Percentiles rank a stretch among this genome's conserved stretches.
These are phyloP conservation scores for Aspergillus nomiae DNA, from an alignment of 2,329 filamentous ascomycete genomes.

Conservation along the genomic window DNA sequence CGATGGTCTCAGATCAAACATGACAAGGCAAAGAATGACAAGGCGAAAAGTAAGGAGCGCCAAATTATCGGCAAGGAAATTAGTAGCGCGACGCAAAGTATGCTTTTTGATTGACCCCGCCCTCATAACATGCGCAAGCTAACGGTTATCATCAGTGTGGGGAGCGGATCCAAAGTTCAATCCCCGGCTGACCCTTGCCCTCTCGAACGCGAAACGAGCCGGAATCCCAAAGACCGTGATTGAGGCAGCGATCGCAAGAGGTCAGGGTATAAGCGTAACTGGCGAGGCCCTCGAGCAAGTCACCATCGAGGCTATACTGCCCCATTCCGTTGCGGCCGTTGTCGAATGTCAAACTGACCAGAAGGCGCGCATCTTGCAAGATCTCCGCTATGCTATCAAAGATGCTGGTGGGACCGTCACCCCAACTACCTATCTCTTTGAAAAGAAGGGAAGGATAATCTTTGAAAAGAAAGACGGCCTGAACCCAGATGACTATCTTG, in stretches of 20 bases:
- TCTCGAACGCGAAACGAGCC: constrained; percentile 78
- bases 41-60: constrained; percentile 70
- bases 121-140: constrained; percentile 8
- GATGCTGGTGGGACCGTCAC: constrained; percentile 69
- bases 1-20: constrained; percentile 97
- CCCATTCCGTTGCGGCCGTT: constrained; percentile 72
- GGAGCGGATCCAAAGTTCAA: constrained; percentile 75
- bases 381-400: constrained; percentile 72
- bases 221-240: constrained; percentile 83
- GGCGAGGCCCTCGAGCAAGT: constrained; percentile 77
- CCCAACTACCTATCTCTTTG: constrained; percentile 81
- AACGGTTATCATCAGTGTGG: constrained; percentile 57
- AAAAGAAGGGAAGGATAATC: constrained; percentile 73
- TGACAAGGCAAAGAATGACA: constrained; percentile 85
- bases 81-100: constrained; percentile 72
- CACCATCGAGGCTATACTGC: constrained; percentile 78
- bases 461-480: constrained; percentile 63
- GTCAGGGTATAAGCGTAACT: constrained; percentile 76
- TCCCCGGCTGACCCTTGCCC: constrained; percentile 70
- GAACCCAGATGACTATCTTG: constrained; percentile 70
- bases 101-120: constrained; percentile 20
- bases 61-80: constrained; percentile 71
- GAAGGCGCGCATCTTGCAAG: constrained; percentile 71
- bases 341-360: constrained; percentile 86
- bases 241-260: constrained; percentile 81